phyloP scores from a whole-genome alignment of 768 basidiomycete genomes.

The Tricholoma bakamatsutake region DNA sequence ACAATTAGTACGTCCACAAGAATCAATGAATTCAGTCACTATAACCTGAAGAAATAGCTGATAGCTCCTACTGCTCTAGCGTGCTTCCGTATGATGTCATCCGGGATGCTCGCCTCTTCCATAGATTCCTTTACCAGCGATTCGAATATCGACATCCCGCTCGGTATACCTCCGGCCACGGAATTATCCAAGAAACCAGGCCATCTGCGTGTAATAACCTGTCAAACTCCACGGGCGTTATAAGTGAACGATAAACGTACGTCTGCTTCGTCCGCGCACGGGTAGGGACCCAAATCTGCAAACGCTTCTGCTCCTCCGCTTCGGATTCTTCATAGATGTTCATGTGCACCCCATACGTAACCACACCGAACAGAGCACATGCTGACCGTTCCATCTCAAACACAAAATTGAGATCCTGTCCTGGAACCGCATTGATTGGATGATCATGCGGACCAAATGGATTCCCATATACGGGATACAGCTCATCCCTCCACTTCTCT shows the following conservation, averaged over 20 bases:
- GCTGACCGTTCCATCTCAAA: conserved; percentile 91
- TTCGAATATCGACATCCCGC: conserved; percentile 67
- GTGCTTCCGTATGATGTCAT: conserved; percentile 53
- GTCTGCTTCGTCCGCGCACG: conserved; percentile 85
- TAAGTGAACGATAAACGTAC: conserved; percentile 35
- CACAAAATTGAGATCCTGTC: conserved; percentile 50
- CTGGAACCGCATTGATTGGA: conserved; percentile 28
- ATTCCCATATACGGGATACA: conserved; percentile 70
- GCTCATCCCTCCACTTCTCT: conserved; percentile 80
- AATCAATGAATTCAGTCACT: not conserved
- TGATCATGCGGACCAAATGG: conserved; percentile 59
- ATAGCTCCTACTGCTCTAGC: conserved; percentile 61
- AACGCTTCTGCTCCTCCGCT: conserved; percentile 28
- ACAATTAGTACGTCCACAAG: not conserved
- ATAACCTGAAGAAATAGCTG: conserved; percentile 76
- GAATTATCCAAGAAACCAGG: conserved; percentile 87
- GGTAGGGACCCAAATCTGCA: conserved; percentile 84
- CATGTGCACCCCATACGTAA: conserved; percentile 93
- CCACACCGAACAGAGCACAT: conserved; percentile 81
- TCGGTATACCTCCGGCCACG: conserved; percentile 88
- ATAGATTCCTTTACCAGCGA: conserved; percentile 84
- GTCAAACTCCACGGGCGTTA: not conserved
- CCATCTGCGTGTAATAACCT: conserved; percentile 42
- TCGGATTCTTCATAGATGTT: conserved; percentile 53
- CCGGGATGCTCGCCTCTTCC: conserved; percentile 86